A percentile compares a stretch with the other conserved stretches of the same genome.
Conservation (phyloP, 2,329 filamentous ascomycete genomes). For the Lecanosticta acicola region DNA sequence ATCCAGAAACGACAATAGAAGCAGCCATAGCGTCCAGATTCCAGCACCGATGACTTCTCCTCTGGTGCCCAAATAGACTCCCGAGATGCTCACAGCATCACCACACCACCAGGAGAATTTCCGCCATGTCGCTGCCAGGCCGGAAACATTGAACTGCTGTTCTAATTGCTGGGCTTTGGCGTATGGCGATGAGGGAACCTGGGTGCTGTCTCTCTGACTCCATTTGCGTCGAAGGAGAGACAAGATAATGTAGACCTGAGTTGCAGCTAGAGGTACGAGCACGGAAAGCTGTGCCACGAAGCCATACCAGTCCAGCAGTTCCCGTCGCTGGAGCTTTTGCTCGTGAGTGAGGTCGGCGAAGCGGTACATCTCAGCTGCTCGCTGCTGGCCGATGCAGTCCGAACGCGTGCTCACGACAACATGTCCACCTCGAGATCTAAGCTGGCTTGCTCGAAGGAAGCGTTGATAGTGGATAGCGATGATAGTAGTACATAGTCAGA, state of each 20-base stretch:
- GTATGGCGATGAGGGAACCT: slow-evolving; percentile 39
- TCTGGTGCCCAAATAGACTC: slow-evolving; percentile 44
- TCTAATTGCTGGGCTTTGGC: slow-evolving; percentile 29
- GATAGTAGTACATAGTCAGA: too few relatives aligned
- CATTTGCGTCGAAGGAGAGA: slow-evolving; percentile 26
- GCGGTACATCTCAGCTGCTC: slow-evolving; percentile 37
- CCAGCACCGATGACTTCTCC: slow-evolving; percentile 46
- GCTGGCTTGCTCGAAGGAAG: too few relatives aligned
- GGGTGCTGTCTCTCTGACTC: neutral
- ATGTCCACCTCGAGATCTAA: too few relatives aligned
- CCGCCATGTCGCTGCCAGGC: slow-evolving; percentile 16
- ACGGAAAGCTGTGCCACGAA: slow-evolving; percentile 52
- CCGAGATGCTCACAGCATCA: slow-evolving; percentile 17
- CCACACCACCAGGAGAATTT: slow-evolving; percentile 33
- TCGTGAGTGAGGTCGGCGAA: slow-evolving; percentile 48
- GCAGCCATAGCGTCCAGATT: slow-evolving; percentile 49
- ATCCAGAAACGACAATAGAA: slow-evolving; percentile 45
- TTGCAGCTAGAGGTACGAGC: slow-evolving; percentile 41
- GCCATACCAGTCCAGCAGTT: slow-evolving; percentile 51
- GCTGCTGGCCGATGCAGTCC: neutral
- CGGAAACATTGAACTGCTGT: neutral
- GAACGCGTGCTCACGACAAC: neutral
- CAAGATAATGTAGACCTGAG: slow-evolving; percentile 37
- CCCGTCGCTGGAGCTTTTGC: slow-evolving; percentile 47
- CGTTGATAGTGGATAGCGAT: too few relatives aligned